A percentile compares a stretch with the other conserved stretches of the same genome.
These are phyloP conservation scores for Immersiella caudata DNA, from an alignment of 495 filamentous ascomycete species.

Conservation along the genomic window DNA sequence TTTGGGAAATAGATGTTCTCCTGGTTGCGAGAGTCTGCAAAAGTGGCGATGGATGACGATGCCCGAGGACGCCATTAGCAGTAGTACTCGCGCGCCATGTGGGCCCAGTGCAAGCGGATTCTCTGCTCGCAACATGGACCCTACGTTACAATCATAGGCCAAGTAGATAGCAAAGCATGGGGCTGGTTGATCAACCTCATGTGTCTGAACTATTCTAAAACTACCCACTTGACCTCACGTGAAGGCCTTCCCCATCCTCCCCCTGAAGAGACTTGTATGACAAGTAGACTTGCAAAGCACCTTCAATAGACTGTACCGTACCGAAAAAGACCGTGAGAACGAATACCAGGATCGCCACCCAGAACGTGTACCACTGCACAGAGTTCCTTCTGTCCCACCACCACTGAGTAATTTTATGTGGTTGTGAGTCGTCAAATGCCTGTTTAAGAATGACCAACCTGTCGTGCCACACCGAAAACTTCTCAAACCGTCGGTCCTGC, in stretches of 20 bases:
- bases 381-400: constrained; percentile 55
- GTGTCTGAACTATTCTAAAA: no score
- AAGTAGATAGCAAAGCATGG: no score
- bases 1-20: no score
- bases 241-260: neutral
- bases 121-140: no score
- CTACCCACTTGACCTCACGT: neutral
- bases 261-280: neutral
- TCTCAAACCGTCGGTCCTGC: constrained; percentile 42
- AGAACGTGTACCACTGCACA: constrained; percentile 58
- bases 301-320: constrained; percentile 52
- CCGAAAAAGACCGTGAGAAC: constrained; percentile 55
- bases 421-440: constrained; percentile 53
- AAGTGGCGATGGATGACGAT: no score
- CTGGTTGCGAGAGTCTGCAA: no score
- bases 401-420: constrained; percentile 50
- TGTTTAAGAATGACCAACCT: constrained; percentile 55
- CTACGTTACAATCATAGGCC: no score
- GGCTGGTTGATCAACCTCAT: no score
- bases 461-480: constrained; percentile 55
- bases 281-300: constrained; percentile 48
- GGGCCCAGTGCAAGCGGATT: no score
- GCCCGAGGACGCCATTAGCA: no score
- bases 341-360: constrained; percentile 54
- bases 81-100: no score